A percentile compares a stretch with the other conserved stretches of the same genome.
Evolutionary conservation across 306 rosid species (phyloP).

Genomic region (Cicer bijugum): DNA sequence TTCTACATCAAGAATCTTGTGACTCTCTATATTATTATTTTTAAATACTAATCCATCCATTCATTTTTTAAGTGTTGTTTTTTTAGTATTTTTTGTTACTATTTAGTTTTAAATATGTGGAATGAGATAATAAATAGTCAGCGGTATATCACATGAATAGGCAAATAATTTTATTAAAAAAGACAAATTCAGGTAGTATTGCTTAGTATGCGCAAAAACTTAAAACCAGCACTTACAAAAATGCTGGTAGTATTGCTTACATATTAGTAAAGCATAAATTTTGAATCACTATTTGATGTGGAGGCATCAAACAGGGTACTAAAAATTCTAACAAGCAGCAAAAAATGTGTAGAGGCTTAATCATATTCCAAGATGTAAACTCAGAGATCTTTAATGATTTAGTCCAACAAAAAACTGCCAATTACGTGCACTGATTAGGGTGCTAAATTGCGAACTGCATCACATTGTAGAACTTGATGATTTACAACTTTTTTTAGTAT

Average conservation of each 20-base stretch:
- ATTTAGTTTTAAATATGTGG: background rate
- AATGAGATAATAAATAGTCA: background rate
- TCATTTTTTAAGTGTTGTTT: background rate
- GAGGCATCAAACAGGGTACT: background rate
- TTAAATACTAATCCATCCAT: background rate
- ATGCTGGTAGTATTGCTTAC: background rate
- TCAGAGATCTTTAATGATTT: background rate
- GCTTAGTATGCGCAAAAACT: background rate
- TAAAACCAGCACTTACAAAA: background rate
- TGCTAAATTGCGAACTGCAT: background rate
- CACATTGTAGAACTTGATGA: no score
- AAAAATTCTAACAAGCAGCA: background rate
- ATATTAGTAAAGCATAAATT: background rate
- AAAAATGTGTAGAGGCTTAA: background rate
- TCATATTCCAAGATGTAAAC: constrained; percentile 3
- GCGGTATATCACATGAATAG: background rate
- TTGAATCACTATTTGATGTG: background rate
- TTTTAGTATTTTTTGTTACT: background rate
- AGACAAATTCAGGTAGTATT: background rate
- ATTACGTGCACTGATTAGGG: background rate
- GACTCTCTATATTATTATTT: background rate
- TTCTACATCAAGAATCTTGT: constrained; percentile 1
- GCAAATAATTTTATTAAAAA: background rate
- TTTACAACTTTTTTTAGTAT: no score
- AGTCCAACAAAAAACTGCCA: background rate